phyloP scores from a whole-genome alignment of 441 rosid genomes.

The Brassica balearica region DNA sequence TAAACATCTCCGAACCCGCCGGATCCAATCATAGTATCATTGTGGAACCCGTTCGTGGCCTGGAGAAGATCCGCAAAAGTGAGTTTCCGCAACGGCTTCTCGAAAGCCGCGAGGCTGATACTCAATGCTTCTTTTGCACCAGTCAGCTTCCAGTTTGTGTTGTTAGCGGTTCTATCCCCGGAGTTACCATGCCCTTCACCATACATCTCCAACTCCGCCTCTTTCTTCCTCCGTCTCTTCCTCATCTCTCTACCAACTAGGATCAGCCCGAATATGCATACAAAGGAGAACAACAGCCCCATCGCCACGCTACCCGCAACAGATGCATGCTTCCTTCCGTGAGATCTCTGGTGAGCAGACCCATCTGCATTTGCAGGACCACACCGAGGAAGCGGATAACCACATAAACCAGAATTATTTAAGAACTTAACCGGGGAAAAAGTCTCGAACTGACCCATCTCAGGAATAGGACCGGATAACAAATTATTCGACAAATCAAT shows the following conservation, averaged over 20 bases:
- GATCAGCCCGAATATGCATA: conserved; percentile 72
- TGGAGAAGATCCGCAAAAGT: conserved; percentile 92
- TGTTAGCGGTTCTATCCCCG: conserved; percentile 63
- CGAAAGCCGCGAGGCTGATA: conserved; percentile 87
- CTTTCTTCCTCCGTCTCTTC: conserved; percentile 78
- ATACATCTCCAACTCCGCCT: conserved; percentile 62
- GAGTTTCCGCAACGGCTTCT: conserved; percentile 79
- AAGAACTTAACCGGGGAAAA: conserved; percentile 65
- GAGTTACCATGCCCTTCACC: conserved; percentile 61
- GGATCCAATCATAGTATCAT: conserved; percentile 85
- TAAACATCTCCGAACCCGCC: conserved; percentile 99
- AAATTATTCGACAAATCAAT: conserved; percentile 77
- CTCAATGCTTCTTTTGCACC: conserved; percentile 82
- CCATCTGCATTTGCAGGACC: conserved; percentile 37
- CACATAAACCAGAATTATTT: conserved; percentile 90
- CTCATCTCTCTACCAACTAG: conserved; percentile 65
- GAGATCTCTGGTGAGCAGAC: conserved; percentile 57
- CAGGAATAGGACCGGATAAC: conserved; percentile 82
- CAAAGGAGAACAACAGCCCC: conserved; percentile 81
- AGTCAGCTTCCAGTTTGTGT: conserved; percentile 71
- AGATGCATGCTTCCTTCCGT: conserved; percentile 54
- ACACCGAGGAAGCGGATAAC: conserved; percentile 77
- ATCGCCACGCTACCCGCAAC: conserved; percentile 81
- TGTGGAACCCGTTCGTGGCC: conserved; percentile 83
- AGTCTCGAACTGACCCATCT: conserved; percentile 83